phyloP scores from a whole-genome alignment of 2,329 filamentous ascomycete species.

The Biscogniauxia sp. region DNA sequence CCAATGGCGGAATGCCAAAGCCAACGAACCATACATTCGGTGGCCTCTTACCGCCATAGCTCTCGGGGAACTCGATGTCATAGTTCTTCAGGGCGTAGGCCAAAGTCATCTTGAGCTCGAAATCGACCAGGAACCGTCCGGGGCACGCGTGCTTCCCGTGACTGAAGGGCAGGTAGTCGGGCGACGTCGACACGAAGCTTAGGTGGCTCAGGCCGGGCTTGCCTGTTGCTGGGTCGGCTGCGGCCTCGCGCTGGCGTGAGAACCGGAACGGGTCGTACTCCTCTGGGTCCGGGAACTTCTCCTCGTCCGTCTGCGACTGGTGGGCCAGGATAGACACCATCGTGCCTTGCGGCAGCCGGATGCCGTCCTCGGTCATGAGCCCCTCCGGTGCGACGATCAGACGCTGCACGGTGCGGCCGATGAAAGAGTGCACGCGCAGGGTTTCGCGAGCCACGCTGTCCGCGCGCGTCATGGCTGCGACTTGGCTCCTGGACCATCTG shows the following conservation, averaged over 20 bases:
- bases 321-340: slow-evolving; percentile 34
- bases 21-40: slow-evolving; percentile 18
- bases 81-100: slow-evolving; percentile 28
- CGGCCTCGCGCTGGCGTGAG: slow-evolving; percentile 33
- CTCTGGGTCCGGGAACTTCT: slow-evolving; percentile 32
- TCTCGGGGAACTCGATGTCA: slow-evolving; percentile 34
- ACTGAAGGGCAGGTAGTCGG: slow-evolving; percentile 35
- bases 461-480: slow-evolving; percentile 36
- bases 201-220: slow-evolving; percentile 19
- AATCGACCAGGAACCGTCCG: slow-evolving; percentile 38
- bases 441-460: slow-evolving; percentile 46
- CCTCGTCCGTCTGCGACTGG: slow-evolving; percentile 31
- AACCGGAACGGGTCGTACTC: slow-evolving; percentile 44
- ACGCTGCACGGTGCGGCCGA: slow-evolving; percentile 29
- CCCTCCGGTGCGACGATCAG: slow-evolving; percentile 27
- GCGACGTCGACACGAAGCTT: slow-evolving; percentile 36
- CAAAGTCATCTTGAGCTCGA: slow-evolving; percentile 38
- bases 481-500: slow-evolving; percentile 39
- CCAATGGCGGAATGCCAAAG: slow-evolving; percentile 17
- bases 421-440: slow-evolving; percentile 36
- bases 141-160: slow-evolving; percentile 41
- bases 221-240: slow-evolving; percentile 14
- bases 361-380: slow-evolving; percentile 33
- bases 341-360: slow-evolving; percentile 32
- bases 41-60: slow-evolving; percentile 21